phyloP scores from a whole-genome alignment of 371 early-diverging fungal genomes.

The Mucor lusitanicus region DNA sequence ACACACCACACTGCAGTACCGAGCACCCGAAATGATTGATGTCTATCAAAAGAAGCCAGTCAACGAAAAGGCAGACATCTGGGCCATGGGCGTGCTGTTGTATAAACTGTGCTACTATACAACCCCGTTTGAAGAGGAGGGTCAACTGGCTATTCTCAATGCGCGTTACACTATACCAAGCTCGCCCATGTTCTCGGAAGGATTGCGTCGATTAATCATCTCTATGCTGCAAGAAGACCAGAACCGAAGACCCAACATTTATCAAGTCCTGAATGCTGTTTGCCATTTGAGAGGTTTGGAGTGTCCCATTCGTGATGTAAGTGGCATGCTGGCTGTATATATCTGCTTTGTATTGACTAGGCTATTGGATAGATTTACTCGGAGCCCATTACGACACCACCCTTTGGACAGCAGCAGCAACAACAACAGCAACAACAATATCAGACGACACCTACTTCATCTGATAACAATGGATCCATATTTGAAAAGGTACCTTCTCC shows the following conservation, averaged over 20 bases:
- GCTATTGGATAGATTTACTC: constrained; percentile 18
- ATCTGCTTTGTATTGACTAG: background rate
- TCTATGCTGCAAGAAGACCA: constrained; percentile 80
- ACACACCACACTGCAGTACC: constrained; percentile 90
- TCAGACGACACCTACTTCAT: background rate
- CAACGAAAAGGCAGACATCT: constrained; percentile 83
- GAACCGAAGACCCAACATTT: constrained; percentile 72
- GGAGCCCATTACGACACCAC: constrained; percentile 17
- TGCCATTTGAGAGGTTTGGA: constrained; percentile 67
- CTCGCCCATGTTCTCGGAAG: constrained; percentile 69
- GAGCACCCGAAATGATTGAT: constrained; percentile 93
- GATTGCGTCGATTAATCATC: constrained; percentile 66
- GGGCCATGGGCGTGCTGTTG: constrained; percentile 87
- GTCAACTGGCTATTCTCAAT: constrained; percentile 85
- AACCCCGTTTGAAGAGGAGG: constrained; percentile 94
- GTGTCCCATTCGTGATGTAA: constrained; percentile 67
- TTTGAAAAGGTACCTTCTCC: constrained; percentile 44
- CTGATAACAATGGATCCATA: constrained; percentile 16
- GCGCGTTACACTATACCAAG: constrained; percentile 81
- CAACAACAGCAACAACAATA: background rate
- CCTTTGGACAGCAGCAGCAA: background rate
- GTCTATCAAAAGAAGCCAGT: constrained; percentile 80
- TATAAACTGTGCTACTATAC: constrained; percentile 86
- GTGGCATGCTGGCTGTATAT: background rate
- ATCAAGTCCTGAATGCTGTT: constrained; percentile 68